Base-by-base conservation (phyloP, 2,329 filamentous ascomycete genomes). In the Curvularia hawaiiensis region DNA sequence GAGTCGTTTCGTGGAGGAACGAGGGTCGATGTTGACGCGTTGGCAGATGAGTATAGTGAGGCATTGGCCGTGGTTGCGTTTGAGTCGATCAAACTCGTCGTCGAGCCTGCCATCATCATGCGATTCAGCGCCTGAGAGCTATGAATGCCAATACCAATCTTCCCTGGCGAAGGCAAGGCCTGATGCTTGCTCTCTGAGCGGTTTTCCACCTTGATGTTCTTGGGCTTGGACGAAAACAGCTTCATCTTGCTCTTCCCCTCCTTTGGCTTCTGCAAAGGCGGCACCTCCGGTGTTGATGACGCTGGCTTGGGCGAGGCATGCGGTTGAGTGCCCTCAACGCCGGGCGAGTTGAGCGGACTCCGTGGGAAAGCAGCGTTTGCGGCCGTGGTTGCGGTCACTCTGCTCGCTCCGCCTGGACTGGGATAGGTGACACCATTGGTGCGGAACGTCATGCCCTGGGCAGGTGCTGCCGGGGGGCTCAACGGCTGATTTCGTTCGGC, bases 211-310 rank as follows among this genome's bases (percentile, higher is more conserved):
- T 85, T 84, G 66, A 92, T 90, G 77, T 89, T 92, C 69, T 89
- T 89, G 0, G 90, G 90, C 50, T 90, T 85, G 52, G 67, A 66
- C 7, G 88, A 91, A 72, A 93, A 93, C 28, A 94, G 81, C 79
- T 94, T 94, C 73, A 91, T 89, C 77, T 92, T 92, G 60, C 87
- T 87, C 75, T 91, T 90, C 24, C 58, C 61, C 67, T 91, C 88
- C 28, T 84, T 80, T 66, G 85, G 85, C 67, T 87, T 87, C 50
- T 83, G 82, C 73, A 90, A 88, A 64, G 90, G 87, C 22, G 67
- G 65, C 18, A 65, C 64, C 43, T 69, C 68, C 2, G 62, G 61
- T 26, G 61, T 64, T 9, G 70, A 62, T 10, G 70, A 61, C 1
- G 66, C 50, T 1, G 69, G 71, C 53, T 74, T 70, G 10, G 76